phyloP scores from a whole-genome alignment of 371 early-diverging fungal species.

The Apophysomyces variabilis region DNA sequence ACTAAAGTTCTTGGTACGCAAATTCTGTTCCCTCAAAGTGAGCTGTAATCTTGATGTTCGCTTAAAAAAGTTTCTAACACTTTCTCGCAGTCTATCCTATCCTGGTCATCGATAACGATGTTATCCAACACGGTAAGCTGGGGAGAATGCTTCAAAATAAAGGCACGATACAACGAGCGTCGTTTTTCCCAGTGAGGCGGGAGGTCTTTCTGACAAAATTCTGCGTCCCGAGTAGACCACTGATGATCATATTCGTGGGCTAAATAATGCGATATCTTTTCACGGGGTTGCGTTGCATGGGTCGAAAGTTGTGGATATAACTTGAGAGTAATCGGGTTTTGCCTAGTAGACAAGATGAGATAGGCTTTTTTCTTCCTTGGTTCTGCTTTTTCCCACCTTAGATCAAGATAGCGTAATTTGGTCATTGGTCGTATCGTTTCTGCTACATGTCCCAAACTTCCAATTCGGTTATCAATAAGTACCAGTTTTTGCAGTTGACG shows the following conservation, averaged over 20 bases:
- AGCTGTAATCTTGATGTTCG: background rate
- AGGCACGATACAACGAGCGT: conserved; percentile 50
- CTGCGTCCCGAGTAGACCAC: conserved; percentile 49
- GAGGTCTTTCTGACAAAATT: conserved; percentile 34
- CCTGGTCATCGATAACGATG: conserved; percentile 19
- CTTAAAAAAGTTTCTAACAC: conserved; percentile 12
- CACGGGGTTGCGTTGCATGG: conserved; percentile 10
- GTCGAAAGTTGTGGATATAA: conserved; percentile 35
- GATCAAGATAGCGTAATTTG: conserved; percentile 49
- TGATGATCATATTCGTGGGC: conserved; percentile 34
- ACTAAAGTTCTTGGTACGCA: too few species aligned
- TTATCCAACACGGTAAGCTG: conserved; percentile 54
- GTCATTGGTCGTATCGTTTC: conserved; percentile 41
- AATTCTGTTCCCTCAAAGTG: too few species aligned
- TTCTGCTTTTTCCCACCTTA: conserved; percentile 36
- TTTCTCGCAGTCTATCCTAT: conserved; percentile 14
- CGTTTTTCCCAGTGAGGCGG: conserved; percentile 47
- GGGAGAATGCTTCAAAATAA: conserved; percentile 45
- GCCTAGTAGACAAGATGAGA: conserved; percentile 14
- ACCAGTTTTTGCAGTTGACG: conserved; percentile 51
- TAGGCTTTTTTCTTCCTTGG: background rate
- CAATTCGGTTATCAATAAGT: conserved; percentile 56
- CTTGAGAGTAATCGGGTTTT: conserved; percentile 37
- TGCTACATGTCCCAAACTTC: conserved; percentile 39
- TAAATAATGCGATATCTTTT: conserved; percentile 35